Percentiles rank a stretch among this genome's conserved stretches.
phyloP scores from a whole-genome alignment of 1,284 basidiomycete genomes.

The Ceratobasidium sp. region DNA sequence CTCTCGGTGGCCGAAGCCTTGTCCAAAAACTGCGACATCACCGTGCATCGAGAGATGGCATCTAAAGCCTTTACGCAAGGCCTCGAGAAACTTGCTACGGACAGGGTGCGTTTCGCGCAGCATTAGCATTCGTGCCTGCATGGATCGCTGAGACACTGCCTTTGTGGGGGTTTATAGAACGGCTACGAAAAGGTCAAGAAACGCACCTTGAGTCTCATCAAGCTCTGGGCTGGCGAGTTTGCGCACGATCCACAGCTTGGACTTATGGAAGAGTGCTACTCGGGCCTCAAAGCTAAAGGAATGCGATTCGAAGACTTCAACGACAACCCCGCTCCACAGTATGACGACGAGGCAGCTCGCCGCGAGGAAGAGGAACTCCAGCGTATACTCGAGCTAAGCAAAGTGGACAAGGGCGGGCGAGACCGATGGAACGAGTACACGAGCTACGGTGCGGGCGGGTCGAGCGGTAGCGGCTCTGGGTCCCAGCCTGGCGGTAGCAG shows the following conservation, averaged over 20 bases:
- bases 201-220: conserved; percentile 78
- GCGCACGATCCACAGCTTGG: conserved; percentile 83
- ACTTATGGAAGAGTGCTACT: conserved; percentile 91
- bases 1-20: conserved; percentile 88
- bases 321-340: conserved; percentile 73
- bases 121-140: conserved; percentile 2
- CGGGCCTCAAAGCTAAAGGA: conserved; percentile 86
- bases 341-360: conserved; percentile 81
- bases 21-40: conserved; percentile 89
- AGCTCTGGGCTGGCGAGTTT: conserved; percentile 88
- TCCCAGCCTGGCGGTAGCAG: conserved; percentile 48
- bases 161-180: conserved; percentile 62
- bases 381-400: conserved; percentile 87
- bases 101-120: conserved; percentile 71
- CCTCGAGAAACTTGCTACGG: conserved; percentile 85
- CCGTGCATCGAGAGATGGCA: conserved; percentile 87
- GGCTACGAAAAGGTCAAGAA: conserved; percentile 90
- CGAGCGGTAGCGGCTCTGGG: conserved; percentile 31
- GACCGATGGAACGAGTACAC: conserved; percentile 61
- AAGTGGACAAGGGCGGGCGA: conserved; percentile 87
- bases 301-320: conserved; percentile 70
- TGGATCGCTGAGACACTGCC: not conserved
- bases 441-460: conserved; percentile 40
- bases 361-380: conserved; percentile 94
- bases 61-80: conserved; percentile 91